phyloP scores from a whole-genome alignment of 108 stramenopile species.

The Skeletonema costatum region DNA sequence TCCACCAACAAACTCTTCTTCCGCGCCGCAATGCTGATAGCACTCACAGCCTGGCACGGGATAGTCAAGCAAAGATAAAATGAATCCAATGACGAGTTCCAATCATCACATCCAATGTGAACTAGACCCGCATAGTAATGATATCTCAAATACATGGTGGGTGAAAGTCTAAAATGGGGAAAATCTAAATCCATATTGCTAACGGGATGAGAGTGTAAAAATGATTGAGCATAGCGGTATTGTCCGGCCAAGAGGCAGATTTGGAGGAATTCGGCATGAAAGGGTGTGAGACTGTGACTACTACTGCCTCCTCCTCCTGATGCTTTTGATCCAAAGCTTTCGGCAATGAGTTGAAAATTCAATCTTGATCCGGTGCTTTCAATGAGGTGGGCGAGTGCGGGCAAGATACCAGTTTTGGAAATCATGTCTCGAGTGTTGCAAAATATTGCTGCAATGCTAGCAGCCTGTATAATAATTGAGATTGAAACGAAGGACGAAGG shows the following conservation, averaged over 20 bases:
- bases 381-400: constrained; percentile 39
- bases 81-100: constrained; percentile 57
- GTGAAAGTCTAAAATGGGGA: background rate
- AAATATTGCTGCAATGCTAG: constrained; percentile 21
- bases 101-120: constrained; percentile 61
- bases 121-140: constrained; percentile 70
- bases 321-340: constrained; percentile 5
- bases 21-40: constrained; percentile 63
- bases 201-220: constrained; percentile 27
- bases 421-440: constrained; percentile 28
- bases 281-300: constrained; percentile 17
- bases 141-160: constrained; percentile 54
- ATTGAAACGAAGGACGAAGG: no score
- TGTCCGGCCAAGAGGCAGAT: constrained; percentile 57
- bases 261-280: constrained; percentile 62
- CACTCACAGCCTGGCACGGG: constrained; percentile 46
- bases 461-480: constrained; percentile 7
- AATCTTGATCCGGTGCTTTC: constrained; percentile 2
- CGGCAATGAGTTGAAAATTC: constrained; percentile 34
- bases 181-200: background rate
- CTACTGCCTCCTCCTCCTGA: background rate
- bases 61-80: constrained; percentile 68
- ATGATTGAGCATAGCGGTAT: constrained; percentile 49
- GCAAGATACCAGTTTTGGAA: constrained; percentile 56
- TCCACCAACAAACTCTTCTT: constrained; percentile 72